Conservation (phyloP, 495 filamentous ascomycete species). For the Annulohypoxylon stygium region DNA sequence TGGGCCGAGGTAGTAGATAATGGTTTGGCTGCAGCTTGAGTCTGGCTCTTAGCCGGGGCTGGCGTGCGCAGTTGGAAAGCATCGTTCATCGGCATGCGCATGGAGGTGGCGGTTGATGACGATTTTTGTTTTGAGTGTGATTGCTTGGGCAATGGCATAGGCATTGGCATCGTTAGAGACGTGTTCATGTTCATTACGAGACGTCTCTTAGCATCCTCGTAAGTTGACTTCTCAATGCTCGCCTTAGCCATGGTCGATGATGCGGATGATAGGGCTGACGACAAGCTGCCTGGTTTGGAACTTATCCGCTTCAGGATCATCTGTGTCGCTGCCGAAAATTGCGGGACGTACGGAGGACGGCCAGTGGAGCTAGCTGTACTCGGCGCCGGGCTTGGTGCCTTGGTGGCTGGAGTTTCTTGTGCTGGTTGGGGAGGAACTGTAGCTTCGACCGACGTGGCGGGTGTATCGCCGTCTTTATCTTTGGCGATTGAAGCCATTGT, state of each 20-base stretch:
- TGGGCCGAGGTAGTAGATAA: not conserved
- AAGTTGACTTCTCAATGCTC: slow-evolving; percentile 55
- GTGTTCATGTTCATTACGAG: slow-evolving; percentile 65
- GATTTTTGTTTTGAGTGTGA: slow-evolving; percentile 3
- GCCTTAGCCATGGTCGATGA: slow-evolving; percentile 47
- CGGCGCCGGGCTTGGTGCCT: slow-evolving; percentile 39
- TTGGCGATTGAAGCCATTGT: slow-evolving; percentile 29
- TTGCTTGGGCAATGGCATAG: slow-evolving; percentile 48
- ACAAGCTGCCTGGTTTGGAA: slow-evolving; percentile 55
- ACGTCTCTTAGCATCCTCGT: slow-evolving; percentile 63
- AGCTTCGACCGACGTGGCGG: not conserved
- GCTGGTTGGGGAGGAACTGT: not conserved
- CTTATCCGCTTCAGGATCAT: slow-evolving; percentile 69
- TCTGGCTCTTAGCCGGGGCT: slow-evolving; percentile 12
- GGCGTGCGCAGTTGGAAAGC: slow-evolving; percentile 46
- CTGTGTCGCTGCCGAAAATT: slow-evolving; percentile 68
- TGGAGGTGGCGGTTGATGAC: slow-evolving; percentile 20
- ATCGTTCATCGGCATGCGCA: slow-evolving; percentile 43
- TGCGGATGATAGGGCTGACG: slow-evolving; percentile 53
- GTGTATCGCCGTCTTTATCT: slow-evolving; percentile 18
- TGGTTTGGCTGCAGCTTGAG: slow-evolving; percentile 11
- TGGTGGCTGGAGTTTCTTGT: slow-evolving; percentile 18
- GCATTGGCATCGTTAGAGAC: slow-evolving; percentile 61
- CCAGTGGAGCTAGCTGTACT: slow-evolving; percentile 41
- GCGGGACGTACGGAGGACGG: slow-evolving; percentile 60